Base-by-base conservation (phyloP, 768 basidiomycete species). In the Suillus subaureus region DNA sequence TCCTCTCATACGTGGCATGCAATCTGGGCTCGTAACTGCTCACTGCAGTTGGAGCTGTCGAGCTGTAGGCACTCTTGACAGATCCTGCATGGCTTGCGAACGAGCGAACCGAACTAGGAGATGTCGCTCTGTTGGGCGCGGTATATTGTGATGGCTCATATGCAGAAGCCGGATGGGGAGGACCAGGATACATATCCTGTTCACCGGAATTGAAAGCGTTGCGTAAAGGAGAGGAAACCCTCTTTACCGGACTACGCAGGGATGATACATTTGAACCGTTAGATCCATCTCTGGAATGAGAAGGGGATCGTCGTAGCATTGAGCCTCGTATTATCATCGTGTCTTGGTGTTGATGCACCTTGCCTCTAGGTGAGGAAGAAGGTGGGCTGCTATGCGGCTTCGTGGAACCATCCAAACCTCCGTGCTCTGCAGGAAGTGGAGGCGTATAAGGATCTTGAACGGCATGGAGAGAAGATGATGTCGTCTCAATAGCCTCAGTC, bases 101-200 rank as follows among this genome's bases (percentile, higher is more conserved):
- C 52, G 73, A 70, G 54, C 73, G 77, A 28, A 75, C 33, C 28
- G 72, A 70, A 21, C 54, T 70, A 23, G 73, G 73, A 23, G 76
- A 78, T 5, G 66, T 35, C 8, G 71, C 68, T 47, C 73, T 72
- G 39, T 70, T 69, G 33, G 28, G 23, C 16, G 66, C n/a, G 26
- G 43, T 23, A 37, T 67, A 64, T 1, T 49, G 39, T 15, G 58
- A 52, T 0, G 61, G 57, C n/a, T 68, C 66, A 47, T 64, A 64
- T 6, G 61, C 16, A 55, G 61, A 23, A 37, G 26, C 26, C 11
- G 26, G 13, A 23, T 18, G 26, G 12, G 28, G 15, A 42, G 60
- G 47, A 16, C 54, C 26, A 61, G 63, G 52, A 9, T 37, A 60
- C 6, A n/a, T 11, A 15, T 65, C 61, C 12, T 64, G 68, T 16